Evolutionary conservation across 1,139 yeast species (phyloP).

Genomic region (Geotrichum candidum): DNA sequence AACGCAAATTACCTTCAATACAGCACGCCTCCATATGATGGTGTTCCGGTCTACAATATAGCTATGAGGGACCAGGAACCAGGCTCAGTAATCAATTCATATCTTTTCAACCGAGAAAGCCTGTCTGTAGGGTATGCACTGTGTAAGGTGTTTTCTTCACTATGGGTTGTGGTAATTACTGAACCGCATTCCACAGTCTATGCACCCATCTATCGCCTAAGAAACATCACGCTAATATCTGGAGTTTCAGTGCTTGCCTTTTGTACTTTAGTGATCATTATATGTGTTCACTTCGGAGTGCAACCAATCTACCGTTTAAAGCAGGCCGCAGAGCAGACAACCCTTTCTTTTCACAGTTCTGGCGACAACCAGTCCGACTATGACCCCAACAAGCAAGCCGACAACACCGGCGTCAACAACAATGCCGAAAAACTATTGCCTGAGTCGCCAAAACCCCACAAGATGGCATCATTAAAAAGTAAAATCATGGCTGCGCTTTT

Average conservation of each 20-base stretch:
- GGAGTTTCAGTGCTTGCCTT: slow-evolving; percentile 75
- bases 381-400: background rate
- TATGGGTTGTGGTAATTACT: slow-evolving; percentile 75
- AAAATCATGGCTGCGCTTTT: background rate
- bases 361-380: slow-evolving; percentile 1
- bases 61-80: slow-evolving; percentile 18
- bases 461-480: background rate
- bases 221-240: slow-evolving; percentile 69
- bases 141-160: slow-evolving; percentile 42
- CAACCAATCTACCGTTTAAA: slow-evolving; percentile 76
- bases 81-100: slow-evolving; percentile 50
- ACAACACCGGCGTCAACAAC: background rate
- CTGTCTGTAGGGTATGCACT: slow-evolving; percentile 68
- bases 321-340: slow-evolving; percentile 69
- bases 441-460: background rate
- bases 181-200: slow-evolving; percentile 57
- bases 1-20: background rate
- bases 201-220: slow-evolving; percentile 55
- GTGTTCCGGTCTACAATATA: slow-evolving; percentile 7
- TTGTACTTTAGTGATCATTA: slow-evolving; percentile 68
- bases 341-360: slow-evolving; percentile 22
- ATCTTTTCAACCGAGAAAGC: slow-evolving; percentile 38
- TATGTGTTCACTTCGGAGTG: slow-evolving; percentile 79
- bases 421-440: background rate
- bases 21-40: background rate